phyloP scores from a whole-genome alignment of 352 stramenopile genomes.

The Globisporangium spiculum region DNA sequence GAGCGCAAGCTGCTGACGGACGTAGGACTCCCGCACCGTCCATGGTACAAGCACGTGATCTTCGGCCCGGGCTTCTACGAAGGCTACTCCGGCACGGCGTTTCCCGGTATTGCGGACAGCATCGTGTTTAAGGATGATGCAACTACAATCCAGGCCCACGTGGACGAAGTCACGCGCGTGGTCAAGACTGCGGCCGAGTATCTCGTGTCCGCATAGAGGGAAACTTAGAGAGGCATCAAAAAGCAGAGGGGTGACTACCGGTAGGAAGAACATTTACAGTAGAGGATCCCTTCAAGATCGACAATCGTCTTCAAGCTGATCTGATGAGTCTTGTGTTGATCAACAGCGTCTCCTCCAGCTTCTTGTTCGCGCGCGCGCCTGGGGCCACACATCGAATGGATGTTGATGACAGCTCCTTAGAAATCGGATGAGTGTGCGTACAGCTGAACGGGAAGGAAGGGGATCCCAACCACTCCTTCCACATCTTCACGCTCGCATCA shows the following conservation, averaged over 20 bases:
- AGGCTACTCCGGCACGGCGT: slow-evolving; percentile 43
- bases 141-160: slow-evolving; percentile 34
- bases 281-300: background rate
- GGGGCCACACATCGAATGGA: too few species aligned
- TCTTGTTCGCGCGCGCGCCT: too few species aligned
- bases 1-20: slow-evolving; percentile 44
- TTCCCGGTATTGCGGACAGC: slow-evolving; percentile 46
- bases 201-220: slow-evolving; percentile 14
- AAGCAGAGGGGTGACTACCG: background rate
- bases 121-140: slow-evolving; percentile 44
- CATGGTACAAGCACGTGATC: slow-evolving; percentile 61
- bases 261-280: background rate
- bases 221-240: background rate
- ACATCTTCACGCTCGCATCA: background rate
- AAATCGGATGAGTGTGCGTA: background rate
- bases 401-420: background rate
- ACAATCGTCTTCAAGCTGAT: background rate
- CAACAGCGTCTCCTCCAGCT: background rate
- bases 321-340: background rate
- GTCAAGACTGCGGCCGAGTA: slow-evolving; percentile 35
- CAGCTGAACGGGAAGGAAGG: background rate
- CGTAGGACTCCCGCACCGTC: slow-evolving; percentile 40
- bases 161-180: slow-evolving; percentile 38
- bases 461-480: background rate
- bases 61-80: slow-evolving; percentile 62